Base-by-base conservation (phyloP, 1,284 basidiomycete genomes). In the Phlebopus sp. region DNA sequence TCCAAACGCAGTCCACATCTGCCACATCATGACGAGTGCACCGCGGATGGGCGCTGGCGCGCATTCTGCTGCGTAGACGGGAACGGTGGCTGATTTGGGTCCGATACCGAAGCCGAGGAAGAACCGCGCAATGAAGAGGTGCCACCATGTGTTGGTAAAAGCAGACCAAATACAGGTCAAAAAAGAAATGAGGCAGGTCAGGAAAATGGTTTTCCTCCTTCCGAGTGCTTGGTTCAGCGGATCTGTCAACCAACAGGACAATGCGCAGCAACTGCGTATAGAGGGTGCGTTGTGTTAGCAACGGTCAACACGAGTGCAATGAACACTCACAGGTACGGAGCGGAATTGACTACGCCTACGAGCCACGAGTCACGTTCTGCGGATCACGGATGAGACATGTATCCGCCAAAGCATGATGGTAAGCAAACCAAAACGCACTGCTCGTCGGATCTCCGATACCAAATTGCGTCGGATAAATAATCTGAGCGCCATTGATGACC, bases 11-110 rank as follows among this genome's bases (percentile, higher is more conserved):
- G 83, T 86, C 79, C 79, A 82, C 52, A 77, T 73, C 64, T 81
- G 77, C 73, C 81, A 84, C 71, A 81, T 80, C 84, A 86, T 86
- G 25, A 85, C 84, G 8, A 90, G 72, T 5, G 78, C 84, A 40
- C 86, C 86, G 53, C 86, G 80, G 47, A 90, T 87, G n/a, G 72
- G 59, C 0, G 84, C 73, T 0, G 86, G 86, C 0, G 79, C 69
- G 54, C 77, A 79, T 64, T 86, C 83, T 2, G 82, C 83, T 5
- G 79, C 74, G 55, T 78, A 83, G 4, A 81, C 75, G 10, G 78
- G 78, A 23, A 78, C 77, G 1, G 78, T 79, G 7, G 77, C 68
- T 15, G 72, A 76, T 60, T 84, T 85, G 34, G 81, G 81, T 7
- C 80, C 82, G 55, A 85, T 83, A 34, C 82, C 82, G 18, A 85